Evolutionary conservation across 176 grass and related monocot genomes (phyloP).

Genomic region (Secale cereale): DNA sequence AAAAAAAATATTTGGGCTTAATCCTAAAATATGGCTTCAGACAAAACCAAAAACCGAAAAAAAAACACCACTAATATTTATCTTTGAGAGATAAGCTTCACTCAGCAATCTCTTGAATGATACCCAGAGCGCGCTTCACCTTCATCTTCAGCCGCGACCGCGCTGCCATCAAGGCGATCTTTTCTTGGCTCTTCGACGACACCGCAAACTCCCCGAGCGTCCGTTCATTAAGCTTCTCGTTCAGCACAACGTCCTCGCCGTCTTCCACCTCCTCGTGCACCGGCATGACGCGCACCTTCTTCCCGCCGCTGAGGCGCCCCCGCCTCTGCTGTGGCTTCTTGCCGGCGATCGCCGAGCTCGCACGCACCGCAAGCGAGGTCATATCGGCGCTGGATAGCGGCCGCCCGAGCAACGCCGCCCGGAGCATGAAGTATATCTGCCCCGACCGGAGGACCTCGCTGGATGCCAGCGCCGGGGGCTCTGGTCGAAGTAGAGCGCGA

Average conservation of each 20-base stretch:
- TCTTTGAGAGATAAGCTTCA: neutral
- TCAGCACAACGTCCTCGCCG: neutral
- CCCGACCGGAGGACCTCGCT: conserved; percentile 30
- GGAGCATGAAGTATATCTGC: conserved; percentile 69
- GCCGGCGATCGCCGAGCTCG: conserved; percentile 41
- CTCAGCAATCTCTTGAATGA: conserved; percentile 45
- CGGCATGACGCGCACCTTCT: conserved; percentile 34
- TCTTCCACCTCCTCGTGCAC: neutral
- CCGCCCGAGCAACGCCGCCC: conserved; percentile 6
- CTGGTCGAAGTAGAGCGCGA: conserved; percentile 56
- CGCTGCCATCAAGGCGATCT: neutral
- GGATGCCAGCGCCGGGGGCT: conserved; percentile 11
- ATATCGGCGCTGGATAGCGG: conserved; percentile 45
- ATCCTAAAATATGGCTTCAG: neutral
- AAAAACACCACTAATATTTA: neutral
- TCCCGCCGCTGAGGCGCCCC: neutral
- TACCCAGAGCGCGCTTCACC: conserved; percentile 38
- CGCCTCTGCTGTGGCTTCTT: neutral
- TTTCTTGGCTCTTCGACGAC: neutral
- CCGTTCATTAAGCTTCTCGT: conserved; percentile 43
- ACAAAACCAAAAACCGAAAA: neutral
- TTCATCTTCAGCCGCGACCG: conserved; percentile 18
- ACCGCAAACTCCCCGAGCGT: conserved; percentile 24
- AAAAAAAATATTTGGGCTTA: neutral
- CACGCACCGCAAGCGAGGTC: conserved; percentile 49